Evolutionary conservation across 345 rosid species (phyloP).

Genomic region (Moringa oleifera): DNA sequence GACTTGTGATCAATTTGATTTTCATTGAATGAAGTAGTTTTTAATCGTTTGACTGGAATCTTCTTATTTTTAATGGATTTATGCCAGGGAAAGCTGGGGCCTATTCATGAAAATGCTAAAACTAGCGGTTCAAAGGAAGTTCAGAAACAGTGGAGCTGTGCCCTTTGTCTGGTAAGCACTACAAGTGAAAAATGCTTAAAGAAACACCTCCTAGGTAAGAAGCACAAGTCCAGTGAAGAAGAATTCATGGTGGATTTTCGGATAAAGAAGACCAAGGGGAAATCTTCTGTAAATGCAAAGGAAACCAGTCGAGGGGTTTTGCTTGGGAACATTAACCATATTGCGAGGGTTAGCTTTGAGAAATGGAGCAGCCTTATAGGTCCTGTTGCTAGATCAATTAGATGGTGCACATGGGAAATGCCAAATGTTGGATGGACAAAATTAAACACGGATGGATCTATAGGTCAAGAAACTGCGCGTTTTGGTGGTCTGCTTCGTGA

Average conservation of each 20-base stretch:
- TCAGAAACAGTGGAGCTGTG: constrained; percentile 32
- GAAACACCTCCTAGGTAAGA: constrained; percentile 27
- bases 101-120: neutral
- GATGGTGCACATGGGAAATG: constrained; percentile 29
- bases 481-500: constrained; percentile 36
- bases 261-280: neutral
- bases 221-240: constrained; percentile 21
- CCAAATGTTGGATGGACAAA: constrained; percentile 31
- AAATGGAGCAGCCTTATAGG: constrained; percentile 15
- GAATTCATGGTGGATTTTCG: constrained; percentile 7
- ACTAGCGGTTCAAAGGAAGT: constrained; percentile 6
- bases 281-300: neutral
- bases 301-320: constrained; percentile 4
- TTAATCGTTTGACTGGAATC: too few relatives aligned
- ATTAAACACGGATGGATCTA: constrained; percentile 33
- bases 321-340: constrained; percentile 3
- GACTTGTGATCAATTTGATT: neutral
- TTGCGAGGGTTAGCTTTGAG: constrained; percentile 8
- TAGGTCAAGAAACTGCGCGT: constrained; percentile 17
- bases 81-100: constrained; percentile 11
- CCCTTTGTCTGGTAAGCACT: constrained; percentile 24
- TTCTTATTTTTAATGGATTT: neutral
- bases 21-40: too few relatives aligned
- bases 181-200: constrained; percentile 22
- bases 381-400: constrained; percentile 23